Evolutionary conservation across 176 grass and related monocot species (phyloP).

Genomic region (Dendrocalamus sinicus): DNA sequence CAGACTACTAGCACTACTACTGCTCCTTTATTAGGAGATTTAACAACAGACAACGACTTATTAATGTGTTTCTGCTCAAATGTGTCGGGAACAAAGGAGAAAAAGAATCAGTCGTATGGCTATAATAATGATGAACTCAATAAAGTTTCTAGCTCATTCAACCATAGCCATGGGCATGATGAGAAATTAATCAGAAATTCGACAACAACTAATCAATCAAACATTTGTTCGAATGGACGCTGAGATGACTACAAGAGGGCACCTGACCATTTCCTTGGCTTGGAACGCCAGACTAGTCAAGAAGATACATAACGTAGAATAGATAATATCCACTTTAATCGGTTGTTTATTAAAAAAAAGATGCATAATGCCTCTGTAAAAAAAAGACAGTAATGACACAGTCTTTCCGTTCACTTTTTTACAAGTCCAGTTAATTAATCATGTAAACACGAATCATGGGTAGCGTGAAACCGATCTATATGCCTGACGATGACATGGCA

Average conservation of each 20-base stretch:
- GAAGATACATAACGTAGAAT: not conserved
- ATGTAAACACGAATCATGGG: not conserved
- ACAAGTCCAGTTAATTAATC: slow-evolving; percentile 15
- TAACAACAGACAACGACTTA: too few species aligned
- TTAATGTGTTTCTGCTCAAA: not conserved
- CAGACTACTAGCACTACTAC: not conserved
- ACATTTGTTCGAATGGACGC: not conserved
- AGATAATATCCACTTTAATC: not conserved
- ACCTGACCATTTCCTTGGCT: not conserved
- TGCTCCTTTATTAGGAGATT: too few species aligned
- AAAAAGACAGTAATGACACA: not conserved
- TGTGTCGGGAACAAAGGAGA: not conserved
- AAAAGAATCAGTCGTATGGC: not conserved
- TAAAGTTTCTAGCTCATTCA: not conserved
- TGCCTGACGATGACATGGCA: slow-evolving; percentile 41
- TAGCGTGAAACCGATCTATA: slow-evolving; percentile 24
- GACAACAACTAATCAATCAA: not conserved
- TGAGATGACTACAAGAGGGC: not conserved
- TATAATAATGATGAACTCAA: not conserved
- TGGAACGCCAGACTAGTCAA: not conserved
- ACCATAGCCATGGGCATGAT: not conserved
- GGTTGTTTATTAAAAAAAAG: not conserved
- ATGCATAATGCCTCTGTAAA: not conserved
- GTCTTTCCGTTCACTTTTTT: not conserved
- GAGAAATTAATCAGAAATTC: not conserved